Evolutionary conservation across 352 stramenopile species (phyloP).

Genomic region (Stephanocyclus meneghinianus): DNA sequence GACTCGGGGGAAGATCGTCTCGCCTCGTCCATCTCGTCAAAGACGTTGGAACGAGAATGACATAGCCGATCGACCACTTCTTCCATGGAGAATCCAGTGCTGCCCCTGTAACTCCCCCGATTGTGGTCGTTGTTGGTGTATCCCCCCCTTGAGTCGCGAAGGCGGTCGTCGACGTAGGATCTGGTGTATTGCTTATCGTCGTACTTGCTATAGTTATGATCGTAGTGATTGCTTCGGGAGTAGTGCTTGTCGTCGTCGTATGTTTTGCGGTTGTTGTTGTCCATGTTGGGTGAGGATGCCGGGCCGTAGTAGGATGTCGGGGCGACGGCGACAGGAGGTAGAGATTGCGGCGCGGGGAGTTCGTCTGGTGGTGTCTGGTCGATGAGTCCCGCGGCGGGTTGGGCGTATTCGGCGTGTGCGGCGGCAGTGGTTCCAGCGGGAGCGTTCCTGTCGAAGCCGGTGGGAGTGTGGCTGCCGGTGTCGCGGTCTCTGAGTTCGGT

Average conservation of each 20-base stretch:
- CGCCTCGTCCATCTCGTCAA: slow-evolving; percentile 56
- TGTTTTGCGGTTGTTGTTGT: slow-evolving; percentile 18
- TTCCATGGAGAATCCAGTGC: slow-evolving; percentile 50
- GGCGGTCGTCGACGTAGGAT: slow-evolving; percentile 20
- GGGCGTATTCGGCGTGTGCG: not conserved
- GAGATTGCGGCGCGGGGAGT: not conserved
- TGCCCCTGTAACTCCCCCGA: slow-evolving; percentile 11
- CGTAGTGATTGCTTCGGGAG: slow-evolving; percentile 27
- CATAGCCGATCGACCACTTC: slow-evolving; percentile 59
- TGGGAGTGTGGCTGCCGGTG: slow-evolving; percentile 16
- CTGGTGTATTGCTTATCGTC: slow-evolving; percentile 43
- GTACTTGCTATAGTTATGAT: slow-evolving; percentile 46
- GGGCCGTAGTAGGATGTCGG: not conserved
- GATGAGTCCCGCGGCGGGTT: not conserved
- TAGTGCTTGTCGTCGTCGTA: slow-evolving; percentile 32
- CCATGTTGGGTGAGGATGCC: not conserved
- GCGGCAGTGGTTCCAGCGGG: not conserved
- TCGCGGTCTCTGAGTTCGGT: slow-evolving; percentile 59
- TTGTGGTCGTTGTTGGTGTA: not conserved
- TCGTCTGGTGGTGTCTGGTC: not conserved
- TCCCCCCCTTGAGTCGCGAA: no score
- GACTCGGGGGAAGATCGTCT: slow-evolving; percentile 44
- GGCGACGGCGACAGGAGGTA: not conserved
- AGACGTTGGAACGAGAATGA: slow-evolving; percentile 45
- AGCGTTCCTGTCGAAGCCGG: not conserved